Conservation (phyloP, 257 asterid genomes). For the Rhazya stricta region DNA sequence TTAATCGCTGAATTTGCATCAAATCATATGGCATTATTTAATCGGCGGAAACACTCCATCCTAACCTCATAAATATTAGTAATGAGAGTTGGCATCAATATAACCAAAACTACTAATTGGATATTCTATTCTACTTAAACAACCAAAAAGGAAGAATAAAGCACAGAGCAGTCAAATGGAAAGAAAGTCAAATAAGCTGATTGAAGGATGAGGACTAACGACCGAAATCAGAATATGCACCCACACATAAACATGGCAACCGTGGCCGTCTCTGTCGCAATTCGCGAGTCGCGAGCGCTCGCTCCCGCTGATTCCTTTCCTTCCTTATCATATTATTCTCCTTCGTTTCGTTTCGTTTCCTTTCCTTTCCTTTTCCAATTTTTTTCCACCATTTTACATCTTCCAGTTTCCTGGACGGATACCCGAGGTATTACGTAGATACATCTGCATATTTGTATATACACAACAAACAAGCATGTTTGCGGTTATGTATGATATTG, state of each 20-base stretch:
- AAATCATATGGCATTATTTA: too few species aligned
- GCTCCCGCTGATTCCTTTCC: neutral
- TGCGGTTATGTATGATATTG: neutral
- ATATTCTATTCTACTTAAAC: neutral
- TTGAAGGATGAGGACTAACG: neutral
- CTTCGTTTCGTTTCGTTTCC: neutral
- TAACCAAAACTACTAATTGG: too few species aligned
- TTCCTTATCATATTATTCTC: neutral
- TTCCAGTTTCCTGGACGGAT: neutral
- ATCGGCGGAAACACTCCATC: too few species aligned
- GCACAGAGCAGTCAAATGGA: neutral
- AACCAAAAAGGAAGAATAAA: neutral
- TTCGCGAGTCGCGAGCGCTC: neutral
- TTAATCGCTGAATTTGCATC: too few species aligned
- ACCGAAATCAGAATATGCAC: neutral
- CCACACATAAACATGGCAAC: neutral
- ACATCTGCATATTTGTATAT: too few species aligned
- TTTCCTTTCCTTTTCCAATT: neutral
- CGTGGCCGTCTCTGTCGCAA: constrained; percentile 3
- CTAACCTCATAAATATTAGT: too few species aligned
- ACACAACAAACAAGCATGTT: neutral
- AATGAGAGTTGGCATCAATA: too few species aligned
- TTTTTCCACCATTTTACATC: neutral
- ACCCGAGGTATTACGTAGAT: constrained; percentile 9
- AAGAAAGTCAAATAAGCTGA: neutral